These are phyloP conservation scores for Alnus rubra DNA, from an alignment of 306 rosid species.

Conservation along the genomic window DNA sequence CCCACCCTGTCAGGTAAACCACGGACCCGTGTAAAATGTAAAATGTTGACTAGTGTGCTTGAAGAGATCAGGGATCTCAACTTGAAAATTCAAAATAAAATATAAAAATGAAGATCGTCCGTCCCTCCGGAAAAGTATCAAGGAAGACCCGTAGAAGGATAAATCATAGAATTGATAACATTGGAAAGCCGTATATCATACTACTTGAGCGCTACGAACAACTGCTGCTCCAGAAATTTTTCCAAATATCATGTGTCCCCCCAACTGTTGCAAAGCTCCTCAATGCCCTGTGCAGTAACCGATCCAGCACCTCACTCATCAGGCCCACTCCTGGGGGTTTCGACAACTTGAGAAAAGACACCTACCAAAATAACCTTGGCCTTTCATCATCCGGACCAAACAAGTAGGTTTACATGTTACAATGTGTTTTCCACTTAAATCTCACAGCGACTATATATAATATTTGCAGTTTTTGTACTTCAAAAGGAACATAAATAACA, in stretches of 20 bases:
- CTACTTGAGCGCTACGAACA: no score
- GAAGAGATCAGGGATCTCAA: not conserved
- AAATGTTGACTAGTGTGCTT: no score
- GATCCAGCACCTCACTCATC: no score
- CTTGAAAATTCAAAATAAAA: not conserved
- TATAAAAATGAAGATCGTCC: no score
- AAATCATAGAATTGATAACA: not conserved
- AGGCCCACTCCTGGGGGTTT: not conserved
- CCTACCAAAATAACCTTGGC: slow-evolving; percentile 17
- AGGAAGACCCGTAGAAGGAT: no score
- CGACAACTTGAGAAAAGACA: not conserved
- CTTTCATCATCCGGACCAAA: slow-evolving; percentile 32
- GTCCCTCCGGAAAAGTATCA: no score
- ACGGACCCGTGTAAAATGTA: no score
- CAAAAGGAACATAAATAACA: not conserved
- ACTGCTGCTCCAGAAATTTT: no score
- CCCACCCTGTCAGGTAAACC: no score
- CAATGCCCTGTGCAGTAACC: not conserved
- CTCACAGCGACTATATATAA: slow-evolving; percentile 14
- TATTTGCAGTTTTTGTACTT: not conserved
- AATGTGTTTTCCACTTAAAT: slow-evolving; percentile 26
- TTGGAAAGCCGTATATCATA: not conserved
- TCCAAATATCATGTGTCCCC: not conserved
- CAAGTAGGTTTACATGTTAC: slow-evolving; percentile 20
- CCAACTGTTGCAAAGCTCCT: not conserved